Conservation (phyloP, 768 basidiomycete genomes). For the Tricholoma matsutake region DNA sequence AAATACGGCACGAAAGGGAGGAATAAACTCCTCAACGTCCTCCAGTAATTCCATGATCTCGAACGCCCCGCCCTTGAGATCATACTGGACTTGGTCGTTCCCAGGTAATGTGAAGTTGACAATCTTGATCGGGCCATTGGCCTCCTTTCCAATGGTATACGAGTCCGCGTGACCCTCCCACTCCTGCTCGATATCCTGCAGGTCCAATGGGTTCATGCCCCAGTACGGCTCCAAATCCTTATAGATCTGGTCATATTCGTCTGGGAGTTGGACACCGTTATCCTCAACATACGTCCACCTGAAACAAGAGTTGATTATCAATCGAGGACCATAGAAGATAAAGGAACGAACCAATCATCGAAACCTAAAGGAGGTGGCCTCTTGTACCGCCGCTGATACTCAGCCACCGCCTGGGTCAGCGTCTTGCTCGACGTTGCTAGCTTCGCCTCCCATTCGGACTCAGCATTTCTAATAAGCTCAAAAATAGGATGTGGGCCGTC, state of each 20-base stretch:
- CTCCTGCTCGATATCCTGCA: conserved; percentile 32
- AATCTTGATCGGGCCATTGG: conserved; percentile 23
- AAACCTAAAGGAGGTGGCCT: conserved; percentile 82
- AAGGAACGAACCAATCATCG: conserved; percentile 70
- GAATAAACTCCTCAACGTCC: conserved; percentile 38
- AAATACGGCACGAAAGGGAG: conserved; percentile 49
- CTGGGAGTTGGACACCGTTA: conserved; percentile 24
- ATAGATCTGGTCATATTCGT: conserved; percentile 78
- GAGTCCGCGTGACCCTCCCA: conserved; percentile 38
- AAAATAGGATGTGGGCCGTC: conserved; percentile 70
- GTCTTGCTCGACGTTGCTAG: conserved; percentile 69
- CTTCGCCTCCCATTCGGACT: conserved; percentile 57
- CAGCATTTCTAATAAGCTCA: conserved; percentile 69
- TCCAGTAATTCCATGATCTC: conserved; percentile 37
- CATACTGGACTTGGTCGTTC: conserved; percentile 16
- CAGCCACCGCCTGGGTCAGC: conserved; percentile 68
- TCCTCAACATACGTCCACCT: conserved; percentile 5
- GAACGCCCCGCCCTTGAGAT: conserved; percentile 27
- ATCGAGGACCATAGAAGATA: neutral
- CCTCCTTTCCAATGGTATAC: conserved; percentile 38
- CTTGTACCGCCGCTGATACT: conserved; percentile 74
- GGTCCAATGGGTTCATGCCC: conserved; percentile 46
- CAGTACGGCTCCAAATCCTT: conserved; percentile 81
- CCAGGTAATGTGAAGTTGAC: conserved; percentile 28
- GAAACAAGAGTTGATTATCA: neutral